Conservation (phyloP, 768 basidiomycete genomes). For the Tricholoma matsutake region DNA sequence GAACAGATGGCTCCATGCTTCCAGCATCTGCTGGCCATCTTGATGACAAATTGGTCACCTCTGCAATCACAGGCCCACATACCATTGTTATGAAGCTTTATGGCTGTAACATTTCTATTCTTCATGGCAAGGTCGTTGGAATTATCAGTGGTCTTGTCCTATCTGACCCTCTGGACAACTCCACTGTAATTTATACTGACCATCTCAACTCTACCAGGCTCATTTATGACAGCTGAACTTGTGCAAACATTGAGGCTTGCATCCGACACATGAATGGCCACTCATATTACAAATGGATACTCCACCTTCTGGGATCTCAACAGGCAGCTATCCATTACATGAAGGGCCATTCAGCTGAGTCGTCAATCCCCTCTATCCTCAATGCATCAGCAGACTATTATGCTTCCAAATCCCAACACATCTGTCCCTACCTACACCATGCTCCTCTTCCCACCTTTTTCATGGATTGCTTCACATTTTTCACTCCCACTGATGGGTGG, state of each 20-base stretch:
- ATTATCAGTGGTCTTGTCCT: too few species aligned
- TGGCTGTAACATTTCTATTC: conserved; percentile 18
- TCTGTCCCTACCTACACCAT: background rate
- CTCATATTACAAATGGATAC: conserved; percentile 23
- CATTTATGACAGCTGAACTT: too few species aligned
- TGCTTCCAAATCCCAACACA: too few species aligned
- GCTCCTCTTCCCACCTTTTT: too few species aligned
- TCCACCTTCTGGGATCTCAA: background rate
- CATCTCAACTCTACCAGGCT: too few species aligned
- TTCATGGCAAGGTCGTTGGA: conserved; percentile 23
- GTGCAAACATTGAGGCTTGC: conserved; percentile 4
- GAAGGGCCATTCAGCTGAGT: conserved; percentile 5
- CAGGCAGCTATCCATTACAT: background rate
- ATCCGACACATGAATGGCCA: conserved; percentile 18
- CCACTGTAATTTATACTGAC: conserved; percentile 15
- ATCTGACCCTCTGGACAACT: background rate
- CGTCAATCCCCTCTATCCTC: background rate
- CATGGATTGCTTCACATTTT: too few species aligned
- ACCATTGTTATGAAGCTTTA: too few species aligned
- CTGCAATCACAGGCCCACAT: too few species aligned
- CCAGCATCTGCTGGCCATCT: conserved; percentile 16
- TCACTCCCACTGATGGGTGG: too few species aligned
- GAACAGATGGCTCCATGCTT: conserved; percentile 24
- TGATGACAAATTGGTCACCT: too few species aligned
- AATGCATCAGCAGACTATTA: too few species aligned